Evolutionary conservation across 805 yeast species (phyloP), one percentile per base, ranked within the genome.

Genomic region (Yarrowia keelungensis): DNA sequence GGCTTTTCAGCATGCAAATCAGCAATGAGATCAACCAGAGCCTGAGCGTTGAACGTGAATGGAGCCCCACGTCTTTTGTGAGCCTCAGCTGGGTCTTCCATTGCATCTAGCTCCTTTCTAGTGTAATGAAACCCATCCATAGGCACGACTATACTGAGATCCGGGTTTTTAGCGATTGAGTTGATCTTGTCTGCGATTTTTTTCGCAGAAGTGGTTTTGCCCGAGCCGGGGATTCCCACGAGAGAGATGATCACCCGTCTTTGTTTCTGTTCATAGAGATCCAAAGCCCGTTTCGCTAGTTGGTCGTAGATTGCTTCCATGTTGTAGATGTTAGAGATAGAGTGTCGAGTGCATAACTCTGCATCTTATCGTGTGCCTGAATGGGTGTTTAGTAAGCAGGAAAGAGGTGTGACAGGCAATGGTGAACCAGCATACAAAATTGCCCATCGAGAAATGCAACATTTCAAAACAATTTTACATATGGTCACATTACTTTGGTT

Each of bases 151-250:
- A 47, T 62, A 15, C 67, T n/a, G 45, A 62, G 46, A 36, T 46
- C 26, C 10, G 38, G 45, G 32, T 19, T 41, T 19, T 56, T 70
- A 0, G 78, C 73, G 8, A 69, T 65, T 2, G 68, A 70, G 71
- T 81, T 84, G n/a, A 87, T 73, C 7, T 72, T 72, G 5, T 76
- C 74, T 42, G 83, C 83, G 7, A 91, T 78, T 5, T 76, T 68
- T 46, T 75, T 74, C 0, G 93, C 87, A 43, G 87, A 74, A 0
- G 96, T 89, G 3, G 93, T 84, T 76, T 91, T 91, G 0, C 97
- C 97, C 0, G 93, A 86, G 7, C 97, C 97, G 2, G 97, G 97
- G 0, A 87, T 82, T 0, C 97, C 97, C 2, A 88, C 87, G 12
- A 92, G 74, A 0, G 89, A 79, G 10, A 92, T 80, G 16, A 89